Percentiles rank a stretch among this genome's conserved stretches.
Evolutionary conservation across 148 eudicot species (phyloP).

Genomic region (Fagopyrum homotropicum): DNA sequence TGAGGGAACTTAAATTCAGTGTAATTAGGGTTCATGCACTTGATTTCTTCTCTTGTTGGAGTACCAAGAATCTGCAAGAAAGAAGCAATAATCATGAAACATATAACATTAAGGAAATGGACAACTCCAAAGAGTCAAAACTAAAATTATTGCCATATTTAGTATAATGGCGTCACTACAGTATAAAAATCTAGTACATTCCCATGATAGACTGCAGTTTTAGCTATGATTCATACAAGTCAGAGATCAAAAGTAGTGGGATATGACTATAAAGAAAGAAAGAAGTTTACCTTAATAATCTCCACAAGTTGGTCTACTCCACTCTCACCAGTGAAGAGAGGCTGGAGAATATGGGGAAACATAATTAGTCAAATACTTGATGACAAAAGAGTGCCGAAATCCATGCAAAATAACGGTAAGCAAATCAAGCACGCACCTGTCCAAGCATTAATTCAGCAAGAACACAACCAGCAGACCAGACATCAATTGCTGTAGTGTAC

Average conservation of each 20-base stretch:
- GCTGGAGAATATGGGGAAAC: conserved; percentile 19
- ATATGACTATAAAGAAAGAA: not conserved
- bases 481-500: conserved; percentile 12
- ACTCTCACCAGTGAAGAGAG: conserved; percentile 50
- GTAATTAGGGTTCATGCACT: conserved; percentile 15
- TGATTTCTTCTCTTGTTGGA: conserved; percentile 14
- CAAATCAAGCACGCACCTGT: conserved; percentile 9
- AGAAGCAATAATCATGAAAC: not conserved
- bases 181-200: not conserved
- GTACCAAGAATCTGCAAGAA: conserved; percentile 12
- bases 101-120: not conserved
- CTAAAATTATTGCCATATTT: not conserved
- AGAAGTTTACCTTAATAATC: conserved; percentile 34
- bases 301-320: conserved; percentile 55
- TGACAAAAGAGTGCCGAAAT: not conserved
- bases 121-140: not conserved
- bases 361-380: not conserved
- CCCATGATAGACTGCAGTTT: not conserved
- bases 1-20: conserved; percentile 14
- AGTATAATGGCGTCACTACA: not conserved
- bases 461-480: conserved; percentile 15
- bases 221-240: not conserved
- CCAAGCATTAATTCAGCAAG: conserved; percentile 13
- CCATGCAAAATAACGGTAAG: not conserved
- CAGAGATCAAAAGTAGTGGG: not conserved